phyloP scores from a whole-genome alignment of 2,329 filamentous ascomycete species.

The Coniella vitis region DNA sequence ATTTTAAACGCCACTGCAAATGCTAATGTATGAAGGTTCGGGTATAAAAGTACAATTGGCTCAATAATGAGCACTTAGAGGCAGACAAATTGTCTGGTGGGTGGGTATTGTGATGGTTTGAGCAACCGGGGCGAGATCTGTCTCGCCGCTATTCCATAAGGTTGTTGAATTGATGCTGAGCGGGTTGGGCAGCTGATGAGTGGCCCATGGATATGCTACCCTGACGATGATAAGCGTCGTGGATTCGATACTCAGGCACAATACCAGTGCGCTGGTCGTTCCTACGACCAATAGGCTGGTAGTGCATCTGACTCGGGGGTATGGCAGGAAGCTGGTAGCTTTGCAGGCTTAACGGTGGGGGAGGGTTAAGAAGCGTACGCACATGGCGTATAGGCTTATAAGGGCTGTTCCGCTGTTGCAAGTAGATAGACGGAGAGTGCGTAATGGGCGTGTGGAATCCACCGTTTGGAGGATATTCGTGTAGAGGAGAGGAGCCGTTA shows the following conservation, averaged over 20 bases:
- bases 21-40: background rate
- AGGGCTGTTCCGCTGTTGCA: conserved; percentile 83
- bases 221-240: conserved; percentile 6
- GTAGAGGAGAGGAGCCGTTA: conserved; percentile 61
- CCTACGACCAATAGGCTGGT: conserved; percentile 67
- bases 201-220: conserved; percentile 4
- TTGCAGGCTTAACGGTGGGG: conserved; percentile 72
- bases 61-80: background rate
- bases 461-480: conserved; percentile 49
- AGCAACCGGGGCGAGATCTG: no score
- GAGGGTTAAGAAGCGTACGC: conserved; percentile 84
- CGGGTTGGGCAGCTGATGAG: conserved; percentile 6
- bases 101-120: background rate
- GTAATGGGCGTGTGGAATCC: conserved; percentile 58
- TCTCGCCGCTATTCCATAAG: conserved; percentile 9
- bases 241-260: conserved; percentile 52
- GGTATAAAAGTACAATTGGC: background rate
- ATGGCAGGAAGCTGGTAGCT: conserved; percentile 54
- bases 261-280: conserved; percentile 63
- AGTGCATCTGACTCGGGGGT: conserved; percentile 70
- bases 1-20: background rate
- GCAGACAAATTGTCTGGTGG: background rate
- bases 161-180: conserved; percentile 8
- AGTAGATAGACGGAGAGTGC: conserved; percentile 79
- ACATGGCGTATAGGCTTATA: conserved; percentile 88